These are phyloP conservation scores for Hyparrhenia diplandra DNA, from an alignment of 176 grass and related monocot genomes.

Conservation along the genomic window DNA sequence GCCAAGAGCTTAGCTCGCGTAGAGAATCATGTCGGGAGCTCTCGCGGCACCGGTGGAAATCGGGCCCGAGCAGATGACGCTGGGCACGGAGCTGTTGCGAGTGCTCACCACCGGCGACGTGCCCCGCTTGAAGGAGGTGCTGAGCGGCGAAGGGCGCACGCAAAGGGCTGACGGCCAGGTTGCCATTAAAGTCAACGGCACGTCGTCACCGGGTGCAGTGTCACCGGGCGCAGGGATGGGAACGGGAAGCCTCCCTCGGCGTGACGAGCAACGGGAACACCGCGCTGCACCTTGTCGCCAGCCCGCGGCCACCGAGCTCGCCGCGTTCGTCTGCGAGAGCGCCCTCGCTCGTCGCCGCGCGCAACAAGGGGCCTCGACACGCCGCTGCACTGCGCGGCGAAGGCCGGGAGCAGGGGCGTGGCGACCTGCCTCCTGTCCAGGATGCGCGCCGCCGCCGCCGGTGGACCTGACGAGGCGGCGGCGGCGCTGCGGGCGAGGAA, in stretches of 20 bases:
- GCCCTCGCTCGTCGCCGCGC: not conserved
- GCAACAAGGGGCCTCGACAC: conserved; percentile 38
- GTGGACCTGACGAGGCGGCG: not conserved
- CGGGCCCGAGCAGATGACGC: not conserved
- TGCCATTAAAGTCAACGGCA: not conserved
- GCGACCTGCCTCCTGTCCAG: not conserved
- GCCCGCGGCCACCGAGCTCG: not conserved
- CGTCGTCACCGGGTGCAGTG: not conserved
- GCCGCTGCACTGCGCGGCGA: conserved; percentile 30
- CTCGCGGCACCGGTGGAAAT: not conserved
- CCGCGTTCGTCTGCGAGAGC: not conserved
- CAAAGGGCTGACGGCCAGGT: not conserved
- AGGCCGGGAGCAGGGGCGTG: not conserved
- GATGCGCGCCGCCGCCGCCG: not conserved
- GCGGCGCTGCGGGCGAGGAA: conserved; percentile 12
- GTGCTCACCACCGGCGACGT: not conserved
- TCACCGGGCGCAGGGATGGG: too few relatives aligned
- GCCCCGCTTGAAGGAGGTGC: not conserved
- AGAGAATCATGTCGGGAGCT: not conserved
- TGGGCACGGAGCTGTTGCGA: not conserved
- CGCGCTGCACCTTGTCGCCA: conserved; percentile 51
- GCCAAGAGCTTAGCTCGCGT: too few relatives aligned
- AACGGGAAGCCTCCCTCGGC: not conserved
- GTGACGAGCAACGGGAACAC: not conserved
- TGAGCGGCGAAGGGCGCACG: not conserved